Conservation (phyloP, 1,284 basidiomycete genomes). For the Ustilago hordei region DNA sequence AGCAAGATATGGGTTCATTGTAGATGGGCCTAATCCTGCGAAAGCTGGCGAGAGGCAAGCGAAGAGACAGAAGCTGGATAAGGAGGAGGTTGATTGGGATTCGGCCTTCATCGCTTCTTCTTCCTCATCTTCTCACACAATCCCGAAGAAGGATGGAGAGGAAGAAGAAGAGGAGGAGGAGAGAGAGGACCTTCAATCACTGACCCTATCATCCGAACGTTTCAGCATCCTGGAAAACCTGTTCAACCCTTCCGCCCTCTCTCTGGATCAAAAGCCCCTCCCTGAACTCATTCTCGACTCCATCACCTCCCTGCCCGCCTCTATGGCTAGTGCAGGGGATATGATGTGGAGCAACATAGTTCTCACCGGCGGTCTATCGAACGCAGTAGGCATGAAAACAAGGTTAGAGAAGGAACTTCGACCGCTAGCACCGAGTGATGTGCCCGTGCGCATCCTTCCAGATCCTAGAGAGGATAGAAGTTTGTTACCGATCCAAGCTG, state of each 20-base stretch:
- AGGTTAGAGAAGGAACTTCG: constrained; percentile 74
- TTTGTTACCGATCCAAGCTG: constrained; percentile 8
- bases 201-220: constrained; percentile 88
- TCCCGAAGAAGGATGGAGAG: background rate
- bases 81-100: constrained; percentile 30
- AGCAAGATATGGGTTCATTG: constrained; percentile 42
- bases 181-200: constrained; percentile 78
- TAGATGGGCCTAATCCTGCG: constrained; percentile 25
- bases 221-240: constrained; percentile 89
- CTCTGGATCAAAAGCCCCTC: constrained; percentile 83
- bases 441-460: constrained; percentile 33
- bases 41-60: background rate
- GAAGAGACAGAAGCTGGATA: background rate
- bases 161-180: constrained; percentile 25
- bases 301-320: constrained; percentile 71
- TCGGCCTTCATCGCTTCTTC: constrained; percentile 39
- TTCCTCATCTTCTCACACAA: background rate
- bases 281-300: constrained; percentile 80
- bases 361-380: constrained; percentile 84
- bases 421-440: constrained; percentile 44
- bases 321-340: constrained; percentile 75
- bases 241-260: constrained; percentile 74
- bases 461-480: constrained; percentile 6
- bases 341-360: constrained; percentile 95
- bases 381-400: constrained; percentile 79